Conservation (phyloP, 2,329 filamentous ascomycete species). For the Fusarium sp. region DNA sequence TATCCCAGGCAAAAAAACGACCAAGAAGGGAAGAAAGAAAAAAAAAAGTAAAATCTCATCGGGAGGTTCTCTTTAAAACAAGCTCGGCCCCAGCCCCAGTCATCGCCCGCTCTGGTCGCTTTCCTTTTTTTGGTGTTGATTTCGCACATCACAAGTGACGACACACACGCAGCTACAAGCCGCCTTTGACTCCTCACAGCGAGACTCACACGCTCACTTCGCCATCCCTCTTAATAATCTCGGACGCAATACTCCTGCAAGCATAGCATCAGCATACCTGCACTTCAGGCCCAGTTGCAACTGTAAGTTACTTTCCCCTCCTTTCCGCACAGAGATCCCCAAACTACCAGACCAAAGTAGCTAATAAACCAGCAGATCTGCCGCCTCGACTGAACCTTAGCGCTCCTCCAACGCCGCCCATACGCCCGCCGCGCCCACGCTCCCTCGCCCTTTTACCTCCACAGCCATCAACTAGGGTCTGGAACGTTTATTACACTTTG, state of each 20-base stretch:
- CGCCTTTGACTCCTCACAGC: not conserved
- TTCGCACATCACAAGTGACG: constrained; percentile 38
- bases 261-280: constrained; percentile 34
- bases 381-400: constrained; percentile 42
- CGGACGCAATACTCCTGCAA: constrained; percentile 32
- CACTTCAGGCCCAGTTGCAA: constrained; percentile 25
- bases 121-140: constrained; percentile 38
- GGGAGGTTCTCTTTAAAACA: constrained; percentile 42
- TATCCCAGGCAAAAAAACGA: constrained; percentile 12
- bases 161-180: constrained; percentile 21
- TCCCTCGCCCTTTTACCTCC: constrained; percentile 34
- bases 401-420: constrained; percentile 41
- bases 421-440: constrained; percentile 35
- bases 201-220: constrained; percentile 9
- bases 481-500: constrained; percentile 49
- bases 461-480: constrained; percentile 42
- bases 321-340: constrained; percentile 39
- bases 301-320: constrained; percentile 39
- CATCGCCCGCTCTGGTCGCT: constrained; percentile 31
- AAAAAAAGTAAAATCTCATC: constrained; percentile 19
- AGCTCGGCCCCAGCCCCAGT: constrained; percentile 35
- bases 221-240: constrained; percentile 8
- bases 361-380: constrained; percentile 44
- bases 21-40: not conserved
- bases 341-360: constrained; percentile 36